Percentiles rank a stretch among this genome's conserved stretches.
phyloP scores from a whole-genome alignment of 2,329 filamentous ascomycete species.

The Ampelomyces quisqualis region DNA sequence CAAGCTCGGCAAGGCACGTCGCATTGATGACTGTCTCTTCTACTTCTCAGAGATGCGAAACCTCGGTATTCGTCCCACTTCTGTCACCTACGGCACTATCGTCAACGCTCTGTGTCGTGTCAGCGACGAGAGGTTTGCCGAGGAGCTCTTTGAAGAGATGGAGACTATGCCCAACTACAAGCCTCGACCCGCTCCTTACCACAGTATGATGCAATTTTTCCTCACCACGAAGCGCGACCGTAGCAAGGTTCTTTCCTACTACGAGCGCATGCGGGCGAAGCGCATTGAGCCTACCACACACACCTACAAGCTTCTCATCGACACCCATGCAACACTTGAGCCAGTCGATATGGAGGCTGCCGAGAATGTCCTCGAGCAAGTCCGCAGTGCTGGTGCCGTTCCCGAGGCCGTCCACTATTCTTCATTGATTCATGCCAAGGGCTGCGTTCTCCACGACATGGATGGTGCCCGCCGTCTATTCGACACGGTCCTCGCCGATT shows the following conservation, averaged over 20 bases:
- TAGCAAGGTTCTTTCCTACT: constrained; percentile 89
- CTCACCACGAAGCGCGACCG: constrained; percentile 96
- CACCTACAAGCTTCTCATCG: constrained; percentile 96
- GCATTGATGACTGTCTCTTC: constrained; percentile 96
- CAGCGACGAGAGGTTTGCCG: constrained; percentile 95
- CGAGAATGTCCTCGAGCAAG: constrained; percentile 76
- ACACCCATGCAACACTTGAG: constrained; percentile 91
- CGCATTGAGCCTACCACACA: constrained; percentile 89
- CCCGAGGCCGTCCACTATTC: constrained; percentile 95
- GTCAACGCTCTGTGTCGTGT: constrained; percentile 97
- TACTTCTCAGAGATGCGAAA: constrained; percentile 98
- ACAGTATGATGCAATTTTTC: constrained; percentile 99
- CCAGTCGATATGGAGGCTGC: constrained; percentile 86
- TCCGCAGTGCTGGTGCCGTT: constrained; percentile 69
- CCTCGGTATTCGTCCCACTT: constrained; percentile 89
- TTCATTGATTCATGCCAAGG: constrained; percentile 91
- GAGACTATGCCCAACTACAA: constrained; percentile 99
- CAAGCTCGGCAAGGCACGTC: constrained; percentile 95
- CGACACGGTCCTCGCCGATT: constrained; percentile 71
- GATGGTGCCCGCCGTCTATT: constrained; percentile 79
- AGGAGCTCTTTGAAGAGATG: constrained; percentile 99
- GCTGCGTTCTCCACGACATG: constrained; percentile 91
- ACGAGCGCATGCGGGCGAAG: constrained; percentile 86
- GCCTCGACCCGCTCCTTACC: constrained; percentile 93
- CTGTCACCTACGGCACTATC: constrained; percentile 96